Evolutionary conservation across 179 eudicot species (phyloP).

Genomic region (Camellia oleifera): DNA sequence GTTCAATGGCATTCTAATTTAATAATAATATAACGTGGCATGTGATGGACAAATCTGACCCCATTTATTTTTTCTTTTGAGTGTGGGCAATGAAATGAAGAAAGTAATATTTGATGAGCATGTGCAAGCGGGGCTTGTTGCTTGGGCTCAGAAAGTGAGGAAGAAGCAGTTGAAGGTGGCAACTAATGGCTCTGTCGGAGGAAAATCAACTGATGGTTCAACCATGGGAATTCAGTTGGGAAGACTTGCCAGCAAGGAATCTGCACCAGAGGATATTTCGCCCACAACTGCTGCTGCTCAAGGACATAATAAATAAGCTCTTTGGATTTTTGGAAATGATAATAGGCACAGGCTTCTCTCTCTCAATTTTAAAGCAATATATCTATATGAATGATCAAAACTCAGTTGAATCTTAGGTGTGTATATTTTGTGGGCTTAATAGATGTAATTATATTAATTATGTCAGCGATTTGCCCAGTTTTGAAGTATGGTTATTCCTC

Average conservation of each 20-base stretch:
- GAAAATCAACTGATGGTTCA: constrained; percentile 28
- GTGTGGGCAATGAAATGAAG: constrained; percentile 26
- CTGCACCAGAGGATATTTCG: constrained; percentile 7
- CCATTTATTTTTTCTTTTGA: neutral
- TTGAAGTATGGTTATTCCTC: too few species aligned
- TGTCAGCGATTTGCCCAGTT: too few species aligned
- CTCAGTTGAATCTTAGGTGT: neutral
- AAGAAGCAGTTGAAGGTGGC: constrained; percentile 38
- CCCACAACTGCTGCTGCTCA: constrained; percentile 1
- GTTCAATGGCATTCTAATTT: neutral
- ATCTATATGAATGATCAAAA: neutral
- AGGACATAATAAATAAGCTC: neutral
- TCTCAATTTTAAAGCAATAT: neutral
- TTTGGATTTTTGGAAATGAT: too few species aligned
- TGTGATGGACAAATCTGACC: neutral
- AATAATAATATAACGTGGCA: neutral
- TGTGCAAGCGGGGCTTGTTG: constrained; percentile 71
- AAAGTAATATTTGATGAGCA: constrained; percentile 84
- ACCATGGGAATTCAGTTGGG: constrained; percentile 30
- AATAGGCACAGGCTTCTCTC: too few species aligned
- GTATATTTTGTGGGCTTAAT: neutral
- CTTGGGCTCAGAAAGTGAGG: constrained; percentile 68
- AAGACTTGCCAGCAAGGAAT: constrained; percentile 15
- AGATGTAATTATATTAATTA: too few species aligned
- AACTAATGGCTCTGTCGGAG: constrained; percentile 24